These are phyloP conservation scores for Cucurbita argyrosperma DNA, from an alignment of 306 rosid species.

Conservation along the genomic window DNA sequence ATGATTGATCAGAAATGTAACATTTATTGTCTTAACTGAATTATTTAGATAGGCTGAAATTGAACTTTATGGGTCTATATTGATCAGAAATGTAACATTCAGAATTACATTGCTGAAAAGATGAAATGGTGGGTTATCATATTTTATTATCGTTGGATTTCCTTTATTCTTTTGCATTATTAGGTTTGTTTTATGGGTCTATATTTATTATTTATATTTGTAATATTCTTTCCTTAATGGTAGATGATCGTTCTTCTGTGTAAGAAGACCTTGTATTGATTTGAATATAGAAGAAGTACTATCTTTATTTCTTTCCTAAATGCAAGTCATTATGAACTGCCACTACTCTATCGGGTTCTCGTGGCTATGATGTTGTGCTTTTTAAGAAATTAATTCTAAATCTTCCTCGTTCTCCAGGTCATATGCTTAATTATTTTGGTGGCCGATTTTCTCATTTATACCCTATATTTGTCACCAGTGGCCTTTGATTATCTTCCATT, in stretches of 20 bases:
- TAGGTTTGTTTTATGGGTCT: too few species aligned
- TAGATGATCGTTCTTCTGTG: too few species aligned
- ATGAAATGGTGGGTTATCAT: background rate
- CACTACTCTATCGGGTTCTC: background rate
- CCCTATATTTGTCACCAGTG: conserved; percentile 52
- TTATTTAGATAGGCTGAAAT: background rate
- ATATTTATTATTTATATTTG: too few species aligned
- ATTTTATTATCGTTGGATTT: background rate
- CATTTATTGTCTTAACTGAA: background rate
- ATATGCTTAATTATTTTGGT: conserved; percentile 40
- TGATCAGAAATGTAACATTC: too few species aligned
- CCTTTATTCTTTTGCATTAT: too few species aligned
- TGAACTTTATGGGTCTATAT: too few species aligned
- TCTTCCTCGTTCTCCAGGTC: conserved; percentile 41
- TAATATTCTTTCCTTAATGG: too few species aligned
- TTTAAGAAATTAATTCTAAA: conserved; percentile 4
- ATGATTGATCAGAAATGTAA: background rate
- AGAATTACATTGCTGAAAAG: background rate
- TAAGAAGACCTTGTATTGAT: too few species aligned
- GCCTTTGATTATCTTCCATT: conserved; percentile 65
- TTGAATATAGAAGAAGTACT: too few species aligned
- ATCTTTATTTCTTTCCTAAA: too few species aligned
- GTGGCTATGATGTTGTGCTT: background rate
- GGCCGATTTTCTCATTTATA: conserved; percentile 60
- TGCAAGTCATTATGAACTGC: background rate